phyloP scores from a whole-genome alignment of 2,329 filamentous ascomycete species.

The Pseudofabraea citricarpa region DNA sequence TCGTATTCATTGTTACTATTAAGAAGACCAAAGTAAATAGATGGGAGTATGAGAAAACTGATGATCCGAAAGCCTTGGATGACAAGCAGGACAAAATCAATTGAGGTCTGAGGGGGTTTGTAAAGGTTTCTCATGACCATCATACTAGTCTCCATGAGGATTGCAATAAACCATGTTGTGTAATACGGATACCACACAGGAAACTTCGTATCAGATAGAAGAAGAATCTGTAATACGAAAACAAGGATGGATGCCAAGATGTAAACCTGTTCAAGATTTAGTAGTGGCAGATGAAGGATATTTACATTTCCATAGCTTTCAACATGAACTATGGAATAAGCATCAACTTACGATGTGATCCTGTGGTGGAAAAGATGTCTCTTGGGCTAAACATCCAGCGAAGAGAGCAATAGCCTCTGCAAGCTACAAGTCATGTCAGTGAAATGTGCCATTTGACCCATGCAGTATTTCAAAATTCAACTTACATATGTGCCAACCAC shows the following conservation, averaged over 20 bases:
- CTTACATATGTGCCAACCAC: slow-evolving; percentile 36
- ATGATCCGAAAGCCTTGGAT: slow-evolving; percentile 23
- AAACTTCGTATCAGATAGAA: slow-evolving; percentile 44
- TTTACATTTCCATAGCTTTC: slow-evolving; percentile 2
- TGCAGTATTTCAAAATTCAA: slow-evolving; percentile 16
- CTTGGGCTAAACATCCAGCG: slow-evolving; percentile 14
- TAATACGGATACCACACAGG: slow-evolving; percentile 59
- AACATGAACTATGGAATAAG: too few relatives aligned
- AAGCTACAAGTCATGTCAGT: slow-evolving; percentile 20
- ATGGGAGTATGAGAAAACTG: slow-evolving; percentile 30
- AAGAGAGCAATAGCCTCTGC: slow-evolving; percentile 24
- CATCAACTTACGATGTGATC: slow-evolving; percentile 27
- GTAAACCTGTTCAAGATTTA: slow-evolving; percentile 41
- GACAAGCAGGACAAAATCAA: slow-evolving; percentile 18
- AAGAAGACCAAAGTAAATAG: slow-evolving; percentile 27
- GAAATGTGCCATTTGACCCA: slow-evolving; percentile 41
- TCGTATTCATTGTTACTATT: slow-evolving; percentile 24
- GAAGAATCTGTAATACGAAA: slow-evolving; percentile 57
- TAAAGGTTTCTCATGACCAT: slow-evolving; percentile 30
- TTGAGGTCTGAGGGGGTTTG: slow-evolving; percentile 13
- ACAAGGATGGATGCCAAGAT: slow-evolving; percentile 56
- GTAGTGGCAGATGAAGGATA: too few relatives aligned
- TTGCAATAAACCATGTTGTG: slow-evolving; percentile 55
- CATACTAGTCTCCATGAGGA: slow-evolving; percentile 49
- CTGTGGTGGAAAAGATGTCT: slow-evolving; percentile 19